phyloP scores from a whole-genome alignment of 768 basidiomycete genomes.

The Lyophyllum atratum region DNA sequence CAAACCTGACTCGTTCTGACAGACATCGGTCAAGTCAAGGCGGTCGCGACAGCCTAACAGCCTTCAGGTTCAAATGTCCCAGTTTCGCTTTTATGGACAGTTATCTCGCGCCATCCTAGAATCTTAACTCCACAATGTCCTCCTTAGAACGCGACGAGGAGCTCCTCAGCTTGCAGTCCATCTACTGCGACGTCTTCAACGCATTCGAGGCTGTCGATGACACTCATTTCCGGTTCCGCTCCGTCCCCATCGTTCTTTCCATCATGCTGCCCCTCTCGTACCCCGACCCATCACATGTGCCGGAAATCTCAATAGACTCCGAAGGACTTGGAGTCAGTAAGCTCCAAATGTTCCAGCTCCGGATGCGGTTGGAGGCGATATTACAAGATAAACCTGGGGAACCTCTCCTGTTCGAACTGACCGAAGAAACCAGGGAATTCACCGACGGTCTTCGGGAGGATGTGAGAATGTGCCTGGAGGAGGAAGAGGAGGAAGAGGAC shows the following conservation, averaged over 20 bases:
- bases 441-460: slow-evolving; percentile 9
- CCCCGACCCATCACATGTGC: slow-evolving; percentile 1
- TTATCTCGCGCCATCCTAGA: too few species aligned
- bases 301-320: slow-evolving; percentile 9
- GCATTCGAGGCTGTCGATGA: slow-evolving; percentile 10
- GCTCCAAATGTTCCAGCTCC: slow-evolving; percentile 11
- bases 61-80: too few species aligned
- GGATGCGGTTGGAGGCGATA: slow-evolving; percentile 5
- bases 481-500: slow-evolving; percentile 6
- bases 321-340: slow-evolving; percentile 11
- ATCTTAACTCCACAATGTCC: not conserved
- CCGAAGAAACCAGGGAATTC: slow-evolving; percentile 14
- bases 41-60: too few species aligned
- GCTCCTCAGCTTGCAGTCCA: slow-evolving; percentile 6
- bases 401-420: slow-evolving; percentile 5
- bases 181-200: slow-evolving; percentile 10
- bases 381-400: slow-evolving; percentile 8
- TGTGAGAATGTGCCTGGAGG: slow-evolving; percentile 1
- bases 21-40: too few species aligned
- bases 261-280: slow-evolving; percentile 6
- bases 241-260: slow-evolving; percentile 9
- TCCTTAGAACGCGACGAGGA: slow-evolving; percentile 7
- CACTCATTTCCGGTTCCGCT: slow-evolving; percentile 10
- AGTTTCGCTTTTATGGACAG: too few species aligned
- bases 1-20: too few species aligned